Evolutionary conservation across 2,329 filamentous ascomycete genomes (phyloP).

Genomic region (Hypoxylon sp.): DNA sequence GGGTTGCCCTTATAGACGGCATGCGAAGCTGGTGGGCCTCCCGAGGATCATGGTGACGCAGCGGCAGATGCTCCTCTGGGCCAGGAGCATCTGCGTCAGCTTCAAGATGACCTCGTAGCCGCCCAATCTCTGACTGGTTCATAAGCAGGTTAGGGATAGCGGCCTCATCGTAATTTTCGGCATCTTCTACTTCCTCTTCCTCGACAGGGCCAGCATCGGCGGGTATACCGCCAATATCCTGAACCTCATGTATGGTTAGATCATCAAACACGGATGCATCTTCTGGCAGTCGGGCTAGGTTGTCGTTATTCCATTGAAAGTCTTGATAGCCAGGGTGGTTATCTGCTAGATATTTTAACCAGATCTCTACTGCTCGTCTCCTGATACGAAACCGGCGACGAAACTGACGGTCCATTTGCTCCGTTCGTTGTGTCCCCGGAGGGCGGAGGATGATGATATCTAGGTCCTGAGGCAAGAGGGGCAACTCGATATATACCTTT

Average conservation of each 20-base stretch:
- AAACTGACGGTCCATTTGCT: neutral
- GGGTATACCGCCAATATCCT: neutral
- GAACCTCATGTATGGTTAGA: conserved; percentile 2
- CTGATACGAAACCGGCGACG: neutral
- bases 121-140: too few relatives aligned
- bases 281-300: neutral
- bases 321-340: neutral
- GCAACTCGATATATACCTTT: neutral
- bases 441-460: conserved; percentile 6
- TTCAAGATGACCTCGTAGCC: too few relatives aligned
- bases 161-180: neutral
- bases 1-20: neutral
- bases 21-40: neutral
- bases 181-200: neutral
- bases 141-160: neutral
- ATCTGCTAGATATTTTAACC: neutral
- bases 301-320: neutral
- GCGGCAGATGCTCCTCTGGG: neutral
- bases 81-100: too few relatives aligned
- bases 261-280: neutral
- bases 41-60: neutral
- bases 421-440: neutral
- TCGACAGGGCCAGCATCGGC: neutral
- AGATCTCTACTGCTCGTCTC: neutral
- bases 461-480: neutral